Conservation (phyloP, 495 filamentous ascomycete species). For the Penicillium arizonense region DNA sequence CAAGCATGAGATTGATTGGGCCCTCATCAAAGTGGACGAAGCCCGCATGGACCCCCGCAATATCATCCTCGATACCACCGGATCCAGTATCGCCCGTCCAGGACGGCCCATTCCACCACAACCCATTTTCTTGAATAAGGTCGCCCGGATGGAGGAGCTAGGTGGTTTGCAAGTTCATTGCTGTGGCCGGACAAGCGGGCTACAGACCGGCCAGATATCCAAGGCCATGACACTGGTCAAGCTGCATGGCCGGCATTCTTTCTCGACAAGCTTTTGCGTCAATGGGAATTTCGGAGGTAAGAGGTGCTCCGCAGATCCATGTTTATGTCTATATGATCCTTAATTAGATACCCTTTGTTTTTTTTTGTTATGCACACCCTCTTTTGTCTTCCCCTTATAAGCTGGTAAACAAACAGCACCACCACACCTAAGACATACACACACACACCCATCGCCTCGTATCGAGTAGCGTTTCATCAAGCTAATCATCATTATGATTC, state of each 20-base stretch:
- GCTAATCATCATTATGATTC: slow-evolving; percentile 16
- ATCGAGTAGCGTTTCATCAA: slow-evolving; percentile 21
- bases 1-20: slow-evolving; percentile 95
- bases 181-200: slow-evolving; percentile 84
- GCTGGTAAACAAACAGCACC: slow-evolving; percentile 19
- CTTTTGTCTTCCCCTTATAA: slow-evolving; percentile 4
- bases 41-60: slow-evolving; percentile 71
- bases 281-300: slow-evolving; percentile 66
- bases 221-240: slow-evolving; percentile 76
- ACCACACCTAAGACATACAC: slow-evolving; percentile 6
- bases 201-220: slow-evolving; percentile 74
- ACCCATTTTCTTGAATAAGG: slow-evolving; percentile 39
- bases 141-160: slow-evolving; percentile 53
- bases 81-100: slow-evolving; percentile 16
- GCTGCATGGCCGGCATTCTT: slow-evolving; percentile 75
- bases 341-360: slow-evolving; percentile 34
- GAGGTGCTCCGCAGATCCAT: slow-evolving; percentile 26
- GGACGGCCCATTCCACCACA: slow-evolving; percentile 21
- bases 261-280: slow-evolving; percentile 79
- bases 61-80: slow-evolving; percentile 51
- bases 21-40: slow-evolving; percentile 76
- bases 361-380: slow-evolving; percentile 10
- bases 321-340: slow-evolving; percentile 27
- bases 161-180: slow-evolving; percentile 79
- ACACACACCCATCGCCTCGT: slow-evolving; percentile 5